Conservation (phyloP, 2,329 filamentous ascomycete genomes). For the Fusarium redolens region DNA sequence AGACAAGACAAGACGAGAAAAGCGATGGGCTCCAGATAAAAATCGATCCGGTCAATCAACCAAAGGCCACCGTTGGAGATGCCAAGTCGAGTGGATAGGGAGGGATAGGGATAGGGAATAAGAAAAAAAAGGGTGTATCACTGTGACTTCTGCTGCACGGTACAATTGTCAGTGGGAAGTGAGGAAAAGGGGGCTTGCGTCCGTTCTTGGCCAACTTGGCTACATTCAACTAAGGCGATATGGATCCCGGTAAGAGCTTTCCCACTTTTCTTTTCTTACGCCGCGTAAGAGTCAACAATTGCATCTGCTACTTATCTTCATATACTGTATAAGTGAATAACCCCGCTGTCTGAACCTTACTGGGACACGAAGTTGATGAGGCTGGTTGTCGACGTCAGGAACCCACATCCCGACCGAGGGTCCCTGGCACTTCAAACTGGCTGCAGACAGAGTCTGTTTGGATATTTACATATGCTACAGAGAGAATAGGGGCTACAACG, state of each 20-base stretch:
- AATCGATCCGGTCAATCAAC: slow-evolving; percentile 30
- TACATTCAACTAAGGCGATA: slow-evolving; percentile 24
- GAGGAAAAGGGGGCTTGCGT: slow-evolving; percentile 24
- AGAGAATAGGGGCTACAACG: slow-evolving; percentile 17
- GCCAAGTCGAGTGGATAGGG: slow-evolving; percentile 27
- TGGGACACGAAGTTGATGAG: neutral
- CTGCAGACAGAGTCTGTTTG: neutral
- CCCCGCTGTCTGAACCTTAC: no score
- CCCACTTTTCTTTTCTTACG: slow-evolving; percentile 8
- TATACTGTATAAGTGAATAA: neutral
- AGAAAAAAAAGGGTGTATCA: slow-evolving; percentile 8
- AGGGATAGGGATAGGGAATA: slow-evolving; percentile 8
- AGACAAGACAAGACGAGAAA: slow-evolving; percentile 5
- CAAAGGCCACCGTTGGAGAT: slow-evolving; percentile 27
- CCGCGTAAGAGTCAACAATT: slow-evolving; percentile 26
- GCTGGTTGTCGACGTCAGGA: neutral
- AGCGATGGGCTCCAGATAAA: slow-evolving; percentile 21
- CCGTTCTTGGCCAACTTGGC: slow-evolving; percentile 22
- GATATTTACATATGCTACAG: neutral
- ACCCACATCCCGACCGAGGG: slow-evolving; percentile 2
- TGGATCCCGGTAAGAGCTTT: slow-evolving; percentile 3
- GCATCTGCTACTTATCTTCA: neutral
- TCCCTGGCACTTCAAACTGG: neutral
- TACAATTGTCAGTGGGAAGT: slow-evolving; percentile 6
- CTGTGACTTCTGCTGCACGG: slow-evolving; percentile 3